A percentile compares a stretch with the other conserved stretches of the same genome.
Conservation (phyloP, 768 basidiomycete genomes). For the Mycena metata region DNA sequence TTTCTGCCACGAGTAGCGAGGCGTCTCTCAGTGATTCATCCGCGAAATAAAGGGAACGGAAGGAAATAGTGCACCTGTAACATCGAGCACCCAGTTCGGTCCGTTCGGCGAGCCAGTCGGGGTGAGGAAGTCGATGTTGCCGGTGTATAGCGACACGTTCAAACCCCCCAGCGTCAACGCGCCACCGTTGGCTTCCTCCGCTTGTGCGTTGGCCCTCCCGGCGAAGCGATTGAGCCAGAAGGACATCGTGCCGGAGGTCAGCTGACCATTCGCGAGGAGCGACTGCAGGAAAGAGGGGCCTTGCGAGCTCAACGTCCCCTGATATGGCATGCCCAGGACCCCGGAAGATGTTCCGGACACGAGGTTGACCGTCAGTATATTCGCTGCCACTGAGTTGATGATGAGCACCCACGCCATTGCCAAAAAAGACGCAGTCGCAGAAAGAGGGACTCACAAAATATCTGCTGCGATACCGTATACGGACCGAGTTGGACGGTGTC, state of each 20-base stretch:
- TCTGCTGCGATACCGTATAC: neutral
- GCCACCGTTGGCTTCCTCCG: conserved; percentile 1
- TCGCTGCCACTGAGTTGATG: neutral
- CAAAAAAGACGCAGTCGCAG: neutral
- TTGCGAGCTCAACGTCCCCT: conserved; percentile 1
- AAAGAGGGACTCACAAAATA: conserved; percentile 1
- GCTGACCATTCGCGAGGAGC: conserved; percentile 2
- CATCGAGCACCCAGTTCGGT: neutral
- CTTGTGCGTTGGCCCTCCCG: neutral
- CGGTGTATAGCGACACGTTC: conserved; percentile 7
- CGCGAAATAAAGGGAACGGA: neutral
- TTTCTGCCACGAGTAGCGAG: neutral
- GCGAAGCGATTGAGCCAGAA: conserved; percentile 3
- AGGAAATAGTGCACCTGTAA: conserved; percentile 3
- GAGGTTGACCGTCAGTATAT: neutral
- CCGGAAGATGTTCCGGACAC: conserved; percentile 1
- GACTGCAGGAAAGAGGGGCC: conserved; percentile 9
- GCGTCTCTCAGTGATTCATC: neutral
- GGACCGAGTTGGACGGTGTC: neutral
- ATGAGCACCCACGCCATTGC: neutral
- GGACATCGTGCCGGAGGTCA: neutral
- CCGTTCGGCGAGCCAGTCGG: neutral
- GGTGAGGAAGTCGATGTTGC: neutral
- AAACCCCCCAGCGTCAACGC: conserved; percentile 16
- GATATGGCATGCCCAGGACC: neutral